phyloP scores from a whole-genome alignment of 148 eudicot genomes.

The Persicaria maculosa region DNA sequence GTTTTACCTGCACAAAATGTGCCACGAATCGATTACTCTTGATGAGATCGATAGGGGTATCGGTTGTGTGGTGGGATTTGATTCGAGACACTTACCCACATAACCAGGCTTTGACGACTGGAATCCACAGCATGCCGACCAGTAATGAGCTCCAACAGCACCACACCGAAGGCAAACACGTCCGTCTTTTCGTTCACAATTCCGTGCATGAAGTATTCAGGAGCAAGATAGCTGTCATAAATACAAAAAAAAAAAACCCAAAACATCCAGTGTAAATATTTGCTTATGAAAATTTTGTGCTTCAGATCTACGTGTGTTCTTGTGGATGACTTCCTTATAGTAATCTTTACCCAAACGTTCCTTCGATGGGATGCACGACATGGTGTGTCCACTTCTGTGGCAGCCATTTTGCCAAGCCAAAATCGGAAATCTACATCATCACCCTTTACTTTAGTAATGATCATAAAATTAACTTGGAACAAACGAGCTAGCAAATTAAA shows the following conservation, averaged over 20 bases:
- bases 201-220: conserved; percentile 95
- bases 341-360: conserved; percentile 77
- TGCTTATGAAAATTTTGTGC: neutral
- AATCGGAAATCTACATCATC: conserved; percentile 77
- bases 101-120: conserved; percentile 70
- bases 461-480: neutral
- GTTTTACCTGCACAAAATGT: conserved; percentile 50
- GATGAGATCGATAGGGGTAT: neutral
- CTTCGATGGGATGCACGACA: conserved; percentile 84
- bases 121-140: conserved; percentile 89
- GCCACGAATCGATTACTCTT: neutral
- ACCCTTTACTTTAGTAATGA: neutral
- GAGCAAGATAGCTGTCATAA: conserved; percentile 34
- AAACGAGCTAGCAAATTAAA: neutral
- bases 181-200: conserved; percentile 87
- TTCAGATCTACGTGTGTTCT: neutral
- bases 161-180: conserved; percentile 87
- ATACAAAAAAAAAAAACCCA: neutral
- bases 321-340: neutral
- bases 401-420: conserved; percentile 96
- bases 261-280: neutral
- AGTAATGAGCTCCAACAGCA: conserved; percentile 80
- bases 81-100: conserved; percentile 62
- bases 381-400: conserved; percentile 90
- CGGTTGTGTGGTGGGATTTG: neutral